Base-by-base conservation (phyloP, 768 basidiomycete species). In the Collybia sp. region DNA sequence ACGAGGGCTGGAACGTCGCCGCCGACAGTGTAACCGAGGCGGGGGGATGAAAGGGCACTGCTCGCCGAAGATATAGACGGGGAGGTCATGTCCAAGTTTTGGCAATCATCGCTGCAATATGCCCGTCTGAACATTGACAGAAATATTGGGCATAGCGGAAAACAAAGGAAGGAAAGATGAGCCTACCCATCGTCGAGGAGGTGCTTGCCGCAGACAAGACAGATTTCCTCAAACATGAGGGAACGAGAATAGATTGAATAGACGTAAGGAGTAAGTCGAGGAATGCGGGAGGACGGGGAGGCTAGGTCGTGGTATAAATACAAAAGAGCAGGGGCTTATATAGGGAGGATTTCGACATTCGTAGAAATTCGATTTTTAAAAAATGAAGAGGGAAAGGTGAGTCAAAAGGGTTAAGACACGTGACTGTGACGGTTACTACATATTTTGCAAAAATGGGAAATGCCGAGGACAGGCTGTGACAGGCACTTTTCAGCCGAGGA, bases 181-280 rank as follows among this genome's bases (percentile, higher is more conserved):
- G 25, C 25, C 25, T 25, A 85, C 83, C 76, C 77, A 62, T 82
- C 79, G 63, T 76, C 79, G 51, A 63, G 60, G 54, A 86, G 72
- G 45, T 77, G 77, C 63, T 76, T 81, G 44, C 85, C 83, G 60
- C 87, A 89, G 44, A 75, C 68, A 47, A 89, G 73, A 60, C 87
- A 89, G 57, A 82, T 73, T 71, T 88, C 85, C 75, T 86, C 82
- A 64, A 85, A 88, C 86, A 88, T 89, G 47, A 42, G 42, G 47
- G 47, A 45, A 19, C 19, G 48, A 42, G 35, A 48, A 25, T 25
- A 25, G 25, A 25, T 25, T 25, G 25, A 25, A 25, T 25, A 8
- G 25, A 25, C 25, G 25, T 25, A 25, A 48, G 32, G 47, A 41
- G 11, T 36, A 48, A 30, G 48, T 43, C 45, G 13, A 45, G 19